These are phyloP conservation scores for Paramecium octaurelia DNA, from an alignment of 73 alveolate species.

Conservation along the genomic window DNA sequence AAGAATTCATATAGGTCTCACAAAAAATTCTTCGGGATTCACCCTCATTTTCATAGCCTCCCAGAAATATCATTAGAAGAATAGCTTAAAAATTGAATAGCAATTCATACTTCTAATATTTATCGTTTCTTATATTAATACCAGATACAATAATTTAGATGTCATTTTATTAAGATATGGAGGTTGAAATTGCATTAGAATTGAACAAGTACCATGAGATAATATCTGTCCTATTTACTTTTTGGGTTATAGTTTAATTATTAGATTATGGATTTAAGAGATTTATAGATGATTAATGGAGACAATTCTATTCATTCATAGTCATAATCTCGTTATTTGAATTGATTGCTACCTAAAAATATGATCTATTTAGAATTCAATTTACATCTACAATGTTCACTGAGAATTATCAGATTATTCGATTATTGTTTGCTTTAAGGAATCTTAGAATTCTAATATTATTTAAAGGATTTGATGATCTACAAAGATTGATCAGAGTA, in stretches of 20 bases:
- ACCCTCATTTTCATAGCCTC: not conserved
- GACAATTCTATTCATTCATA: not conserved
- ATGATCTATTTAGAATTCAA: not conserved
- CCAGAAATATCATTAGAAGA: not conserved
- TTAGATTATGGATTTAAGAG: slow-evolving; percentile 2
- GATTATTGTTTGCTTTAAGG: not conserved
- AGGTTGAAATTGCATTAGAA: not conserved
- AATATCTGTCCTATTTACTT: not conserved
- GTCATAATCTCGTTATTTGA: not conserved
- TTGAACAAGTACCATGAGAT: not conserved
- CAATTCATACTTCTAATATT: not conserved
- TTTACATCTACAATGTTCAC: not conserved
- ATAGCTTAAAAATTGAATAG: not conserved
- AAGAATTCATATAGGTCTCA: not conserved
- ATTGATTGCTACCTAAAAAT: not conserved
- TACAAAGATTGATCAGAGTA: not conserved
- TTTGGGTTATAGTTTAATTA: not conserved
- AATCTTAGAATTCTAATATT: slow-evolving; percentile 6
- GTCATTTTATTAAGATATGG: slow-evolving; percentile 16
- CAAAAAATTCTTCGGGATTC: not conserved
- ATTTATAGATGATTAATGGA: slow-evolving; percentile 35
- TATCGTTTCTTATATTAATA: not conserved
- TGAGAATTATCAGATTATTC: not conserved
- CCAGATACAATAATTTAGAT: not conserved
- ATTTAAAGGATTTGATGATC: slow-evolving; percentile 21